Percentiles rank a stretch among this genome's conserved stretches.
Evolutionary conservation across 1,139 yeast genomes (phyloP).

Genomic region (Geotrichum cucujoidarum): DNA sequence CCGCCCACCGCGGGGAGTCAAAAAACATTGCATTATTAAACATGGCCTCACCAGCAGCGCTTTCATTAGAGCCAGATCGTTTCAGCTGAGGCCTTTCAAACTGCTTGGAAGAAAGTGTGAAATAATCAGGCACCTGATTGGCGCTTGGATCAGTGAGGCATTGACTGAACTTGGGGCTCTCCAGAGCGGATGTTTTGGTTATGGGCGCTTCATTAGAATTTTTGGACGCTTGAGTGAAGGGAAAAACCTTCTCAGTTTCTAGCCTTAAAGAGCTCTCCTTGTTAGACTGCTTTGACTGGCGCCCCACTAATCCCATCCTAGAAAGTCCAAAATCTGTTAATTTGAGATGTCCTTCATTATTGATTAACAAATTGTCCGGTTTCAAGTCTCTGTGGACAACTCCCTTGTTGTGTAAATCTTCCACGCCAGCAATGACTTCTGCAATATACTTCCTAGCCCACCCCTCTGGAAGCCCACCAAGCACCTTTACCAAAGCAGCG

Average conservation of each 20-base stretch:
- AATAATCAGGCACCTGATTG: conserved; percentile 33
- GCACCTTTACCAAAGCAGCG: conserved; percentile 73
- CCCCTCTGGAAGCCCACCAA: conserved; percentile 70
- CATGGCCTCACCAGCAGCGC: conserved; percentile 15
- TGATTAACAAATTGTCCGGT: conserved; percentile 90
- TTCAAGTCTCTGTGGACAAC: conserved; percentile 91
- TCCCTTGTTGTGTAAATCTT: conserved; percentile 80
- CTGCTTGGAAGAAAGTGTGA: conserved; percentile 16
- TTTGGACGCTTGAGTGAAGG: too few relatives aligned
- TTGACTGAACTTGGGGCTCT: not conserved
- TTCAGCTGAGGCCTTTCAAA: conserved; percentile 11
- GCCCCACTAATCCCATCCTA: conserved; percentile 78
- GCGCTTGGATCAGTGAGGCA: conserved; percentile 24
- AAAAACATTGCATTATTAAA: conserved; percentile 9
- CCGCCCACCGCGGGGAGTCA: conserved; percentile 1
- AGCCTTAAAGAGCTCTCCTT: too few relatives aligned
- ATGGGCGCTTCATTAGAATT: too few relatives aligned
- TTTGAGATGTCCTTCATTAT: conserved; percentile 80
- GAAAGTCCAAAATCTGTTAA: conserved; percentile 93
- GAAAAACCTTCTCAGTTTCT: too few relatives aligned
- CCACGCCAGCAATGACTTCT: conserved; percentile 85
- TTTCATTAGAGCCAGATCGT: conserved; percentile 10
- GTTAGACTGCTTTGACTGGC: conserved; percentile 63
- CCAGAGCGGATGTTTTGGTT: not conserved
- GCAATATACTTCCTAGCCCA: conserved; percentile 88